Base-by-base conservation (phyloP, 2,329 filamentous ascomycete species). In the Colletotrichum abscissum region DNA sequence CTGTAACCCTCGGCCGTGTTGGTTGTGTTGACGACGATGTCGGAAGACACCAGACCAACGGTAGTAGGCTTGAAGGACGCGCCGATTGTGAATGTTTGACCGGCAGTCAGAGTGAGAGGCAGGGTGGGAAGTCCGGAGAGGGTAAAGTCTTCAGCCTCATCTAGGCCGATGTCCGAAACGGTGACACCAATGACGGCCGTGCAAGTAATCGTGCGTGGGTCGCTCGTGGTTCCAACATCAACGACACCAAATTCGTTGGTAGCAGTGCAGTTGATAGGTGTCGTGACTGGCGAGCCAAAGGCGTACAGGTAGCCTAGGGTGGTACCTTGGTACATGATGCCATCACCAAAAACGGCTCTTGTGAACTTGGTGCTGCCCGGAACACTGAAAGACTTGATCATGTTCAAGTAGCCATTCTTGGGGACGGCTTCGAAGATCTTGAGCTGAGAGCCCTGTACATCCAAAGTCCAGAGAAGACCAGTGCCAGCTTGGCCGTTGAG, bases 311-410 rank as follows among this genome's bases (percentile, higher is more conserved):
- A 86, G 4, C 89, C 89, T 28, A 81, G 79, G 3, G 81, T 86
- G 1, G 86, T 88, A 11, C 87, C 87, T n/a, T 90, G 78, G 73
- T 90, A 91, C 2, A 86, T 84, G 69, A 86, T 84, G 0, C 87
- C 88, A 69, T 91, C 84, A 7, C 89, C 89, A 69, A 91, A 91
- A 2, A 89, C 88, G 1, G 89, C 87, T 2, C 89, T 84, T 3
- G 86, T 87, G 74, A 91, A 91, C 79, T 91, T 91, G 58, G 84
- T 87, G 4, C 87, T 84, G 0, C 86, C 87, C 0, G 85, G 82
- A 14, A 90, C 83, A 30, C 86, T 86, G 75, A 90, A 89, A 1
- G 83, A 83, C 38, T 86, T 85, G 74, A 90, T 83, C 64, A 87
- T 80, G 1, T 81, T 86, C 60, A 91, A 78, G 1, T 79, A 73